Conservation (phyloP, 768 basidiomycete genomes). For the Cystofilobasidium macerans region DNA sequence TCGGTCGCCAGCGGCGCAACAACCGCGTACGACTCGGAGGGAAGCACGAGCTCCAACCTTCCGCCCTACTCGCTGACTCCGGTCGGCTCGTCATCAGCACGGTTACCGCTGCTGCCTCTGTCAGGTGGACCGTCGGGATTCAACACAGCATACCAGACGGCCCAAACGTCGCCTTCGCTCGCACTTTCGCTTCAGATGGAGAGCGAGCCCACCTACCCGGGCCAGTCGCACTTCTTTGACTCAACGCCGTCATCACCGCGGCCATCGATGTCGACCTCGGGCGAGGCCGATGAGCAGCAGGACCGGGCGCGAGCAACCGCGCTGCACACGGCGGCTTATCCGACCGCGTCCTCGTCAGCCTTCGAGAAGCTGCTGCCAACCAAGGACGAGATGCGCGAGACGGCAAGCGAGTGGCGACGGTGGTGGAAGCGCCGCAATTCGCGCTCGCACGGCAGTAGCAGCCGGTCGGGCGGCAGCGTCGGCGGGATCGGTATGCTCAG, state of each 20-base stretch:
- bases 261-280: not conserved
- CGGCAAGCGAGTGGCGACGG: constrained; percentile 1
- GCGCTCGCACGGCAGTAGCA: not conserved
- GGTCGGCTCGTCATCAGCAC: not conserved
- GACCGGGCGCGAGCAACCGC: not conserved
- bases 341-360: not conserved
- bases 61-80: constrained; percentile 11
- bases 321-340: not conserved
- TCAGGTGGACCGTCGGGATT: not conserved
- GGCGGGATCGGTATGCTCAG: not conserved
- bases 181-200: not conserved
- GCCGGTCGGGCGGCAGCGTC: not conserved
- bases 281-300: not conserved
- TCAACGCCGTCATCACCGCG: not conserved
- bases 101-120: not conserved
- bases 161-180: constrained; percentile 5
- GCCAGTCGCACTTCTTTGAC: constrained; percentile 6
- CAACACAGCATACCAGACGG: constrained; percentile 13
- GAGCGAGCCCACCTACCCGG: too few relatives aligned
- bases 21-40: too few relatives aligned
- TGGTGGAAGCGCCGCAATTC: constrained; percentile 6
- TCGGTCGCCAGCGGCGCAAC: not conserved
- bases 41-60: too few relatives aligned
- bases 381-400: constrained; percentile 4
- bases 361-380: not conserved